These are phyloP conservation scores for Coprinopsis strossmayeri DNA, from an alignment of 768 basidiomycete species.

Conservation along the genomic window DNA sequence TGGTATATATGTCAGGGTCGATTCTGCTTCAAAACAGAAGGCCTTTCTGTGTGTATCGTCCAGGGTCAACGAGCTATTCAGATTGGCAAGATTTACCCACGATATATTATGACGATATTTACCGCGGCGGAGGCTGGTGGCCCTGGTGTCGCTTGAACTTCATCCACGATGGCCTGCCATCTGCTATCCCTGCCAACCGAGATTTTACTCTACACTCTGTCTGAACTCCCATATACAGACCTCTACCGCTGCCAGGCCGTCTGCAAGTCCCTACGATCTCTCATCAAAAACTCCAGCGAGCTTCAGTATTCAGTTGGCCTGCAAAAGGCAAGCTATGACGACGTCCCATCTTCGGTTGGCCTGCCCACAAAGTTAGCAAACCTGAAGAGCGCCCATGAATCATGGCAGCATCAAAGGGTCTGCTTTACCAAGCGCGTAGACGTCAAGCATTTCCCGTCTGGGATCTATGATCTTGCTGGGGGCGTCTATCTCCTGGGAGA, in stretches of 20 bases:
- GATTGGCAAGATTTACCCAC: not conserved
- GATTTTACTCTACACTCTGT: constrained; percentile 24
- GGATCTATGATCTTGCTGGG: constrained; percentile 37
- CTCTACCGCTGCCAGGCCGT: constrained; percentile 19
- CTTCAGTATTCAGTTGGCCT: constrained; percentile 28
- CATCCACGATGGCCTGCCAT: not conserved
- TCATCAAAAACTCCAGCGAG: constrained; percentile 21
- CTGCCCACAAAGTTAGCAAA: constrained; percentile 20
- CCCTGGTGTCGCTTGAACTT: not conserved
- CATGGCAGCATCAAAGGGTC: constrained; percentile 24
- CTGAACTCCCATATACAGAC: constrained; percentile 18
- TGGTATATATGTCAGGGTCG: no score
- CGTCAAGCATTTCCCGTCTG: constrained; percentile 23
- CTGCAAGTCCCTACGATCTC: constrained; percentile 16
- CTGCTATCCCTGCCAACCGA: constrained; percentile 15
- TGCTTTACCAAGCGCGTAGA: constrained; percentile 20
- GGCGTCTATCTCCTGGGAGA: constrained; percentile 36
- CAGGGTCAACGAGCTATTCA: no score
- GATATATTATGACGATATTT: not conserved
- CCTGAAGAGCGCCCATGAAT: constrained; percentile 20
- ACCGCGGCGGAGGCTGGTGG: no score
- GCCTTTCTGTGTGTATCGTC: no score
- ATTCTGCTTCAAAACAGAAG: no score
- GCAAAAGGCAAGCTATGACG: constrained; percentile 18
- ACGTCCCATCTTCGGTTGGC: constrained; percentile 22